Evolutionary conservation across 768 basidiomycete genomes (phyloP).

Genomic region (Coprinellus micaceus): DNA sequence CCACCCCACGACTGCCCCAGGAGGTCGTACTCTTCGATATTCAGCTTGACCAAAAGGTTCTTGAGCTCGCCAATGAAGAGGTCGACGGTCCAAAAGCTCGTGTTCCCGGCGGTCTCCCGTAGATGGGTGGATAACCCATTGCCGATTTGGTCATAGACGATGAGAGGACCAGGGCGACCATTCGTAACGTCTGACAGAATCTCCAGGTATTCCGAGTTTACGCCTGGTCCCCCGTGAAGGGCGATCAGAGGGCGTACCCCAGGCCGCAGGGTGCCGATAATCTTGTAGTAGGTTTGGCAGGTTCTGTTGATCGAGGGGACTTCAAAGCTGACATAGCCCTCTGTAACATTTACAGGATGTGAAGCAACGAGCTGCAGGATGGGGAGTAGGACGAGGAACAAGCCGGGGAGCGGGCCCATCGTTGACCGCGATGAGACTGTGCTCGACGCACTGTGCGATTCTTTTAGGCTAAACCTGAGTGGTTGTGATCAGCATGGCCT

Average conservation of each 20-base stretch:
- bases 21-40: constrained; percentile 42
- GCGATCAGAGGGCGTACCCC: constrained; percentile 41
- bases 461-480: no score
- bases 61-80: constrained; percentile 52
- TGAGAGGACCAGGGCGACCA: constrained; percentile 38
- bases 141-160: constrained; percentile 58
- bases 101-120: constrained; percentile 38
- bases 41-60: constrained; percentile 42
- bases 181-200: constrained; percentile 35
- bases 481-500: no score
- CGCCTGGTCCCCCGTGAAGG: constrained; percentile 55
- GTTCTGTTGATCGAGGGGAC: constrained; percentile 5
- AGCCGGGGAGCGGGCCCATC: no score
- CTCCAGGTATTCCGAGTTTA: constrained; percentile 39
- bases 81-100: constrained; percentile 47
- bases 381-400: no score
- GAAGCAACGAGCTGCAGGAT: no score
- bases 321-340: constrained; percentile 18
- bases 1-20: constrained; percentile 53
- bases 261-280: constrained; percentile 39
- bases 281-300: constrained; percentile 47
- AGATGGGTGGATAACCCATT: constrained; percentile 53
- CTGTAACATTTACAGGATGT: no score
- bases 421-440: no score
- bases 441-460: no score